phyloP scores from a whole-genome alignment of 768 basidiomycete genomes.

The Pulveroboletus sp. region DNA sequence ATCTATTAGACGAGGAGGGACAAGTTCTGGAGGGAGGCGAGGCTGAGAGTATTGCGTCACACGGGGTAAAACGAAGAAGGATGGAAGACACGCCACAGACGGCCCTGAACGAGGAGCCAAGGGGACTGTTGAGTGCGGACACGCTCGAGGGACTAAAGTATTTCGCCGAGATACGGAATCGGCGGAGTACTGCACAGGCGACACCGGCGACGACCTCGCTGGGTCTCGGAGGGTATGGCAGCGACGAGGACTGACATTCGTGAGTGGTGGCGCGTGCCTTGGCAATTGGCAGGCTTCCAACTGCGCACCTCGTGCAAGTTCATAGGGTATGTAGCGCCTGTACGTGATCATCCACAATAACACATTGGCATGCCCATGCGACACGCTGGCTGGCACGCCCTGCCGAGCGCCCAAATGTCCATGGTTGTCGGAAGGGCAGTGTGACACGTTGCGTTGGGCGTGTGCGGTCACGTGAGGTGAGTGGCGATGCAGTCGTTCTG shows the following conservation, averaged over 20 bases:
- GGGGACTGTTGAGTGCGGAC: constrained; percentile 75
- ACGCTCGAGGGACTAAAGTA: constrained; percentile 89
- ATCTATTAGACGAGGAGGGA: constrained; percentile 34
- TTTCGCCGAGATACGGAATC: constrained; percentile 82
- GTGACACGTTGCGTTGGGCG: background rate
- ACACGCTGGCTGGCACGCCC: background rate
- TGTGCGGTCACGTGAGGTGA: constrained; percentile 16
- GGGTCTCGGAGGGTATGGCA: constrained; percentile 75
- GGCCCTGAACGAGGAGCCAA: constrained; percentile 32
- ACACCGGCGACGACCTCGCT: constrained; percentile 41
- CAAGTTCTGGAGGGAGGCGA: constrained; percentile 34
- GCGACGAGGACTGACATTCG: constrained; percentile 54
- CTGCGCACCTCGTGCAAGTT: constrained; percentile 14
- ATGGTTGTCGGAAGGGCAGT: constrained; percentile 18
- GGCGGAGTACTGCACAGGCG: constrained; percentile 43
- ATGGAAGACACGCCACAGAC: constrained; percentile 27
- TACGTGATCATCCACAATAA: constrained; percentile 13
- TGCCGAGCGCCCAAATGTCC: constrained; percentile 14
- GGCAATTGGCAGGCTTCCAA: constrained; percentile 22
- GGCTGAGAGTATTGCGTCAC: constrained; percentile 35
- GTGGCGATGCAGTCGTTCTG: constrained; percentile 13
- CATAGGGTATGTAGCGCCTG: constrained; percentile 16
- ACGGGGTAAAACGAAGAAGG: constrained; percentile 35
- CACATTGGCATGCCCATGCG: constrained; percentile 6
- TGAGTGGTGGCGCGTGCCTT: constrained; percentile 18